phyloP scores from a whole-genome alignment of 345 rosid genomes.

The Eucalyptus curtisii region DNA sequence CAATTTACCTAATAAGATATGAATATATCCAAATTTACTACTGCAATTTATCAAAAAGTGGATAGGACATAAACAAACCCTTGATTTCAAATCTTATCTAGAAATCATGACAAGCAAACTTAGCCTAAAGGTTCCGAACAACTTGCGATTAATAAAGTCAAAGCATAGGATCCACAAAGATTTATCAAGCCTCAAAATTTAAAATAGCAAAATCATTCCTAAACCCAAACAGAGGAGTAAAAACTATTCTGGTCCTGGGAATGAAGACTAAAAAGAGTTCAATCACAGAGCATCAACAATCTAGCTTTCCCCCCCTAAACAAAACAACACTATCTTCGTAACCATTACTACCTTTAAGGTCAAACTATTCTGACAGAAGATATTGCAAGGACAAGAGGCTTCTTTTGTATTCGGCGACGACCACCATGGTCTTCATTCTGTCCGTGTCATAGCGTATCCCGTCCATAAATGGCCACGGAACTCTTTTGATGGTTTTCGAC shows the following conservation, averaged over 20 bases:
- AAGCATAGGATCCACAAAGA: not conserved
- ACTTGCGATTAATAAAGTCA: not conserved
- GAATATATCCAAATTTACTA: no score
- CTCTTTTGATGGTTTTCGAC: not conserved
- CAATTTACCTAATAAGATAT: no score
- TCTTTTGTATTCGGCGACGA: not conserved
- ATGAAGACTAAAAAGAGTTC: not conserved
- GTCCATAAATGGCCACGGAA: not conserved
- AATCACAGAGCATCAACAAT: not conserved
- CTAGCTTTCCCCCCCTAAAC: not conserved
- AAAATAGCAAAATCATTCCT: not conserved
- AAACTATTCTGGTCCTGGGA: not conserved
- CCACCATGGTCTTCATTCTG: not conserved
- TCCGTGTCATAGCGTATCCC: fast-evolving
- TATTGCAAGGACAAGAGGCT: not conserved
- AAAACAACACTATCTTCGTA: not conserved
- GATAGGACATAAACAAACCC: no score
- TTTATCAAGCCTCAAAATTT: not conserved
- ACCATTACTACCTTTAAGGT: not conserved
- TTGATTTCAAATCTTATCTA: no score
- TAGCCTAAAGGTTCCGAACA: not conserved
- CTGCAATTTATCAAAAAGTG: no score
- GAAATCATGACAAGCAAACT: no score
- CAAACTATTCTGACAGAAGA: not conserved
- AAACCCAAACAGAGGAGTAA: not conserved